A percentile compares a stretch with the other conserved stretches of the same genome.
Evolutionary conservation across 139 green algal genomes (phyloP).

Genomic region (Tetradesmus lagerheimii): DNA sequence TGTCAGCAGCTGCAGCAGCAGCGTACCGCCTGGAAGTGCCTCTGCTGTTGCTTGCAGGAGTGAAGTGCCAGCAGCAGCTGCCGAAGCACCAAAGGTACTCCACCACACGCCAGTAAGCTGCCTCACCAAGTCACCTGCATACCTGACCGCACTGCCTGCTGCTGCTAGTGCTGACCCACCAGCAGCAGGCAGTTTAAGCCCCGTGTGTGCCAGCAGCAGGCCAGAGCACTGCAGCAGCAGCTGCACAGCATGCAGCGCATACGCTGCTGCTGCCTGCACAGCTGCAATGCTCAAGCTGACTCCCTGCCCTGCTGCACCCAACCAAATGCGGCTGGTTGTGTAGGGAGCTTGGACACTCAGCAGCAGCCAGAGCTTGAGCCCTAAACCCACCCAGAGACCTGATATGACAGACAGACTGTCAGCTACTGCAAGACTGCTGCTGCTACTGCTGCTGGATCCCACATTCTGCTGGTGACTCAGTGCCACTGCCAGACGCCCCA

Average conservation of each 20-base stretch:
- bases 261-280: background rate
- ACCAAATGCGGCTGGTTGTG: background rate
- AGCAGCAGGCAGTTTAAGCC: background rate
- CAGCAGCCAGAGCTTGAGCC: background rate
- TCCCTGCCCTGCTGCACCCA: background rate
- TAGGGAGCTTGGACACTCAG: background rate
- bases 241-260: background rate
- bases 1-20: background rate
- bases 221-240: background rate
- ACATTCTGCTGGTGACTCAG: background rate
- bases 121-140: background rate
- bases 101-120: background rate
- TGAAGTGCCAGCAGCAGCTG: background rate
- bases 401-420: background rate
- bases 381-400: background rate
- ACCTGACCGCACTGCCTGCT: background rate
- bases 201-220: background rate
- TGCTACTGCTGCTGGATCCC: too few species aligned
- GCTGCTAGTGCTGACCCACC: background rate
- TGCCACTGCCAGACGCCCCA: background rate
- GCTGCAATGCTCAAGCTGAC: background rate
- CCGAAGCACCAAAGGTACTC: background rate
- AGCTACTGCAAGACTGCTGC: background rate
- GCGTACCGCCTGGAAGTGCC: background rate
- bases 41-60: background rate